Evolutionary conservation across 2,329 filamentous ascomycete genomes (phyloP).

Genomic region (Trichoderma endophyticum): DNA sequence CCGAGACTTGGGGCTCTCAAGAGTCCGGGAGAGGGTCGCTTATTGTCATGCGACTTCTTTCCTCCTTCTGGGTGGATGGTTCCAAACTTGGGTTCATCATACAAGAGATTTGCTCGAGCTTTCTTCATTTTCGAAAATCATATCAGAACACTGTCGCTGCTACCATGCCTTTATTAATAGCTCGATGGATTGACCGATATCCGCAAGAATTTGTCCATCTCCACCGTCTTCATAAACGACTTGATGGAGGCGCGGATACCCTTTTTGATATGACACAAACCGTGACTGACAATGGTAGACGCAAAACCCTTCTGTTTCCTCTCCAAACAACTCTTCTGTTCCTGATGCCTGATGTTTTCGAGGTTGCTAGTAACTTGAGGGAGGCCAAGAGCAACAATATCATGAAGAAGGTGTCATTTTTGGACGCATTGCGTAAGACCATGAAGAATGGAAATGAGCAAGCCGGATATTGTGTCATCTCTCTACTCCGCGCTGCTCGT

Average conservation of each 20-base stretch:
- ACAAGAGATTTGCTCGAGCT: constrained; percentile 64
- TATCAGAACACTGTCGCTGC: constrained; percentile 63
- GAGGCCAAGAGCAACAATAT: constrained; percentile 61
- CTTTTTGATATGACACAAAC: constrained; percentile 67
- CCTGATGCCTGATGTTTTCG: constrained; percentile 65
- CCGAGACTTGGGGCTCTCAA: constrained; percentile 35
- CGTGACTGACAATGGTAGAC: constrained; percentile 55
- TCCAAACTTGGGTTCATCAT: constrained; percentile 60
- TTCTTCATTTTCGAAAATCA: constrained; percentile 61
- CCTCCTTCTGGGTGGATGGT: constrained; percentile 63
- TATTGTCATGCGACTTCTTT: constrained; percentile 55
- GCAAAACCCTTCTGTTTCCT: constrained; percentile 56
- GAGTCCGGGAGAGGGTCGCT: constrained; percentile 54
- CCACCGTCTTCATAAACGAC: constrained; percentile 56
- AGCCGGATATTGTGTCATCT: constrained; percentile 63
- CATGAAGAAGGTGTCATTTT: constrained; percentile 63
- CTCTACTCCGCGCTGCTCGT: constrained; percentile 59
- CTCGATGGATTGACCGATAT: constrained; percentile 63
- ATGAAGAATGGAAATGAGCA: constrained; percentile 63
- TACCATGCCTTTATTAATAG: constrained; percentile 60
- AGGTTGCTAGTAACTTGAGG: constrained; percentile 64
- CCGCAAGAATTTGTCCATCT: constrained; percentile 63
- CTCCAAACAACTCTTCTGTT: constrained; percentile 62
- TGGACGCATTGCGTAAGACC: constrained; percentile 61
- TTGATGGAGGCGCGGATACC: constrained; percentile 65